Base-by-base conservation (phyloP, 2,329 filamentous ascomycete species). In the Xylariaceae sp. region DNA sequence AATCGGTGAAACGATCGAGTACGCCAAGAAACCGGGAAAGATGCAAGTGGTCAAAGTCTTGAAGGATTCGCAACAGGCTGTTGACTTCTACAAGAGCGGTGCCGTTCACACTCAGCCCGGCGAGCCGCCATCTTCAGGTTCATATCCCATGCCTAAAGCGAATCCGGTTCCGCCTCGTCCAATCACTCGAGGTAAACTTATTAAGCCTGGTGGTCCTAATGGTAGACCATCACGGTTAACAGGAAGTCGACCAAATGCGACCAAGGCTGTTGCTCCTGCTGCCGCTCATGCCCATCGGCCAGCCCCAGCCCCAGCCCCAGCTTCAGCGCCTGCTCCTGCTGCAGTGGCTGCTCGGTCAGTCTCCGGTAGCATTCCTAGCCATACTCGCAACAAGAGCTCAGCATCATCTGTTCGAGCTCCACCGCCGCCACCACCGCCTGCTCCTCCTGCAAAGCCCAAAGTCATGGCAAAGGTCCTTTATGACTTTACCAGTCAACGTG, bases 1-100 rank as follows among this genome's bases (percentile, higher is more conserved):
- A 72, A 87, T 97, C 58, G 83, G 77, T n/a, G 86, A 94, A 26
- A 80, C 79, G 55, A 92, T 99, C 63, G 89, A 96, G 69, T 99
- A 96, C 72, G 92, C 92, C 68, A 99, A 97, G 80, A 99, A 99
- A 73, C 94, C 94, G 1, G 89, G 89, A 51, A 99, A 99, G 75
- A 81, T 89, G 70, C 88, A 92, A 50, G 74, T 84, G 5, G 88
- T 99, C 67, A 97, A 97, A 75, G 89, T 89, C 8, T 68, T 95
- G 56, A 96, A 95, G 73, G 94, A 99, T 68, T 85, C 92, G 0
- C 81, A 85, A 49, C 80, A 87, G 49, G 74, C 79, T 3, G 85
- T 85, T 45, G 94, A 99, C 71, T 81, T 85, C 59, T 99, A 99
- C 78, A 99, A 99, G 81, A 96, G 91, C 69, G 86, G 89, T 55